These are phyloP conservation scores for Apiospora koreana DNA, from an alignment of 2,329 filamentous ascomycete species.

Conservation along the genomic window DNA sequence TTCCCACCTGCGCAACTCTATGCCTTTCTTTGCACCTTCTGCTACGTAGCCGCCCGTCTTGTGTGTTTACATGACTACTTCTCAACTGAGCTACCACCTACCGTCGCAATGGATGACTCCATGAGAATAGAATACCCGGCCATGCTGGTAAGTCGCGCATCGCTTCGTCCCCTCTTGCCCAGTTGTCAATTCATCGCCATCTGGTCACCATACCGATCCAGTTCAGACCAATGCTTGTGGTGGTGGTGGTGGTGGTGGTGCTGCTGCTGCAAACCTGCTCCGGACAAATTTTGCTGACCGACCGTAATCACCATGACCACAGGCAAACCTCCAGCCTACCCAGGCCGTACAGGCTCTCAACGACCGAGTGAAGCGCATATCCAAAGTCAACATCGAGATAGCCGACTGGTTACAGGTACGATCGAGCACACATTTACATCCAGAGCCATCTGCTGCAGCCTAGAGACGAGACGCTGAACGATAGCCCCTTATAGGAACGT, in stretches of 20 bases:
- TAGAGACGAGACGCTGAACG: constrained; percentile 18
- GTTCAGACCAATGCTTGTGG: neutral
- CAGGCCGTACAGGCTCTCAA: constrained; percentile 82
- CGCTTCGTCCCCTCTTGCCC: neutral
- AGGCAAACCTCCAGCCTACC: constrained; percentile 79
- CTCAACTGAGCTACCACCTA: neutral
- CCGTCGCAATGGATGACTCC: constrained; percentile 66
- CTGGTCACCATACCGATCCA: neutral
- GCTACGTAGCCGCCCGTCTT: constrained; percentile 2
- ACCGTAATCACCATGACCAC: neutral
- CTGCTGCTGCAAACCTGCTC: neutral
- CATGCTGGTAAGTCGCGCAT: constrained; percentile 75
- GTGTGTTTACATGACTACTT: constrained; percentile 4
- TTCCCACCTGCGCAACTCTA: neutral
- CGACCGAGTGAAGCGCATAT: constrained; percentile 86
- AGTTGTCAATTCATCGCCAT: neutral
- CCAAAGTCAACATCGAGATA: constrained; percentile 83
- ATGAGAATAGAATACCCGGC: constrained; percentile 89
- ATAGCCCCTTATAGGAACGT: constrained; percentile 68
- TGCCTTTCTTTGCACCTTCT: neutral
- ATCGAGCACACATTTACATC: constrained; percentile 14
- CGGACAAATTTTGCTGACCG: constrained; percentile 3
- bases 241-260: too few species aligned
- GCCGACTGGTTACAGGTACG: constrained; percentile 95
- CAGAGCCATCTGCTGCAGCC: neutral